Base-by-base conservation (phyloP, 371 early-diverging fungal genomes). In the Saksenaea oblongispora region DNA sequence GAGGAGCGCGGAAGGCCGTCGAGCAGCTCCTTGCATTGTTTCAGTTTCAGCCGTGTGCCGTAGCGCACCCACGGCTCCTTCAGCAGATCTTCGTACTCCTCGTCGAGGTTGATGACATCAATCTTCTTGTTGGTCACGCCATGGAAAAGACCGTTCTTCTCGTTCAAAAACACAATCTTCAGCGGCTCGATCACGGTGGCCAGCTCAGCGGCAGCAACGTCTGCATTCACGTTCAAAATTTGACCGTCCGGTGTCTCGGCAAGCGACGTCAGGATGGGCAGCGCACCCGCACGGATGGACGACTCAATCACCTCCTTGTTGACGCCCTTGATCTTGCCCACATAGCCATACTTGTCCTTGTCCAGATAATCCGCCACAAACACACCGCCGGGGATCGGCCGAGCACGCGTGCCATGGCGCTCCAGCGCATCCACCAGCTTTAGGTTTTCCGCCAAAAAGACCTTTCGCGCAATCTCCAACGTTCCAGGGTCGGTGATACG, bases 201-300 rank as follows among this genome's bases (percentile, higher is more conserved):
- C 55, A 98, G 83, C 75, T 97, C 98, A 54, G 95, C 95, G 17
- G 97, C 97, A 17, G 97, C 98, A 13, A 96, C 93, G 78, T 98
- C 98, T 34, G 98, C 98, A 75, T 98, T 98, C 57, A 97, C 97
- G 55, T 98, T 98, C 70, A 98, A 80, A 63, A 96, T 95, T 80
- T 98, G 98, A 56, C 98, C 97, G 35, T 88, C 86, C 34, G 93
- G 92, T 1, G 98, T 97, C 76, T 97, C 97, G n/a, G 98, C 97
- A 26, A 98, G 83, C 55, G 91, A 90, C 13, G 97, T 97, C 66
- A 98, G 78, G 68, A 98, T 97, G 14, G 98, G 97, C 62, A 97
- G 83, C 8, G 95, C 94, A 15, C 96, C 96, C 36, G 97, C 93
- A 56, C 91, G 88, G 65, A 98, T 94, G 22, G 91, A 87, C 17